A percentile compares a stretch with the other conserved stretches of the same genome.
These are phyloP conservation scores for Gnomoniopsis smithogilvyi DNA, from an alignment of 2,329 filamentous ascomycete species.

Conservation along the genomic window DNA sequence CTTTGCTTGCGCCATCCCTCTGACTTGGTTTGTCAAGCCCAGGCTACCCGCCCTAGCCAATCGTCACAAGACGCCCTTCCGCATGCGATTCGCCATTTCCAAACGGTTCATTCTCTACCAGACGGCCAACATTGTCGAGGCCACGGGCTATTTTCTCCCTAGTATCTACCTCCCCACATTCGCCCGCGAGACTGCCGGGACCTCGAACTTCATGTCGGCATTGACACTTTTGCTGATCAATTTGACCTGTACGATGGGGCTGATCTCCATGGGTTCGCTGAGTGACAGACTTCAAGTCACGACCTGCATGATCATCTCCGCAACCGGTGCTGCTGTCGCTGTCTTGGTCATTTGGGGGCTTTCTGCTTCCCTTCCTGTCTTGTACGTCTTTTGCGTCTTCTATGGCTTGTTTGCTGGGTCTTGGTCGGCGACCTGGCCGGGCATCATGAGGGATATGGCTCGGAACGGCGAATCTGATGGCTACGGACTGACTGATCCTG, in stretches of 20 bases:
- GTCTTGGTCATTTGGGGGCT: constrained; percentile 62
- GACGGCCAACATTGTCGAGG: constrained; percentile 54
- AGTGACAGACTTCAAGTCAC: constrained; percentile 50
- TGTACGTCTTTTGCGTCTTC: constrained; percentile 58
- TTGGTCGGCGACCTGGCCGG: constrained; percentile 61
- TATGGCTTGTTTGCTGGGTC: constrained; percentile 65
- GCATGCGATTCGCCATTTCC: constrained; percentile 46
- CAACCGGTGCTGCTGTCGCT: constrained; percentile 50
- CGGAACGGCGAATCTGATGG: constrained; percentile 22
- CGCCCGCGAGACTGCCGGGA: constrained; percentile 40
- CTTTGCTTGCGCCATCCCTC: constrained; percentile 48
- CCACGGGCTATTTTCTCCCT: constrained; percentile 60
- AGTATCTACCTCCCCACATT: constrained; percentile 60
- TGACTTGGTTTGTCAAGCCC: constrained; percentile 53
- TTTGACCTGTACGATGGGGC: constrained; percentile 55
- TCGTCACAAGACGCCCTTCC: neutral
- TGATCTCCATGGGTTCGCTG: constrained; percentile 53
- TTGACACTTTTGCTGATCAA: constrained; percentile 59
- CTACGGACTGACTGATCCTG: constrained; percentile 34
- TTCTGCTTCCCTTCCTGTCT: constrained; percentile 45
- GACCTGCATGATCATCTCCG: constrained; percentile 54
- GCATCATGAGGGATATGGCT: constrained; percentile 45
- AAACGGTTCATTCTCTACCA: constrained; percentile 55
- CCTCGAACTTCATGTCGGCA: constrained; percentile 45
- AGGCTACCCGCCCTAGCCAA: constrained; percentile 33